phyloP scores from a whole-genome alignment of 2,329 filamentous ascomycete genomes.

The Orbilia oligospora region DNA sequence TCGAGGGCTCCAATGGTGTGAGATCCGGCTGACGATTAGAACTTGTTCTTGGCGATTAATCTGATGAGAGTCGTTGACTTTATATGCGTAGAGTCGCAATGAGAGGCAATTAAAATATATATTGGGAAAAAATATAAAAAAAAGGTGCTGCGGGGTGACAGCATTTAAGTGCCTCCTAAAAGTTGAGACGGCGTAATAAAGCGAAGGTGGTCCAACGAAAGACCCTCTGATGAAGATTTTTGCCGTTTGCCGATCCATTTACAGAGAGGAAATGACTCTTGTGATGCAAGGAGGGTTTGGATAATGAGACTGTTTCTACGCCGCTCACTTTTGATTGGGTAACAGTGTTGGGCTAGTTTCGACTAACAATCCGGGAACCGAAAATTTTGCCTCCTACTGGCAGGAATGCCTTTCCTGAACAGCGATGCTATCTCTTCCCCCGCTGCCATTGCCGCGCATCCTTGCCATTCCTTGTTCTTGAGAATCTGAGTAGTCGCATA shows the following conservation, averaged over 20 bases:
- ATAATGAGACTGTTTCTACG: neutral
- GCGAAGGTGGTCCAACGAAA: neutral
- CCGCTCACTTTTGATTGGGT: neutral
- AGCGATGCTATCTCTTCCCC: no score
- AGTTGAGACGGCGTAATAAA: neutral
- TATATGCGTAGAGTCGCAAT: conserved; percentile 6
- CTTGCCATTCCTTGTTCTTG: no score
- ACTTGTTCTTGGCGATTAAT: conserved; percentile 9
- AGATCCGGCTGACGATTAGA: conserved; percentile 6
- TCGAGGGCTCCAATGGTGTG: neutral
- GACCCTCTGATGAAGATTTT: neutral
- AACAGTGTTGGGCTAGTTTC: conserved; percentile 3
- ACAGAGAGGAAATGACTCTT: conserved; percentile 7
- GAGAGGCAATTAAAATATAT: neutral
- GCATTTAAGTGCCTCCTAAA: no score
- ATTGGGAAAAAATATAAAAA: neutral
- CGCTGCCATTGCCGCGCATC: no score
- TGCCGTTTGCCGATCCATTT: neutral
- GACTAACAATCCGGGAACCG: neutral
- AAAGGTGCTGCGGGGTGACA: no score
- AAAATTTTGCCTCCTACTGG: neutral
- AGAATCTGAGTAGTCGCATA: no score
- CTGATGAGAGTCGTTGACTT: conserved; percentile 6
- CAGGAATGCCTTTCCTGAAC: neutral
- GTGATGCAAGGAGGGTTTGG: conserved; percentile 3